Conservation (phyloP, 768 basidiomycete genomes). For the Crucibulum laeve region DNA sequence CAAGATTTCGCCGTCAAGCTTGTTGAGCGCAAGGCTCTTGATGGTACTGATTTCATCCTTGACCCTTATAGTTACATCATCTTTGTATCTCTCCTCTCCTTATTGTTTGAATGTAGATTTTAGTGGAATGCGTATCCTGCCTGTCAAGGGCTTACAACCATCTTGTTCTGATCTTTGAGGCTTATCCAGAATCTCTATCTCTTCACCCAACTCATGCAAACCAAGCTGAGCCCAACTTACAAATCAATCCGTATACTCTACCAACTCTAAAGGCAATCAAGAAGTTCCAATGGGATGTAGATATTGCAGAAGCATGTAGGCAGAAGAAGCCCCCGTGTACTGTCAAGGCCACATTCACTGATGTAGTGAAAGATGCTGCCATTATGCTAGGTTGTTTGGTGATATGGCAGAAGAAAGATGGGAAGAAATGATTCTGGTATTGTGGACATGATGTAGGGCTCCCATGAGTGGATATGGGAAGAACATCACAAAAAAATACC, state of each 20-base stretch:
- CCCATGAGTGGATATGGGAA: slow-evolving; percentile 57
- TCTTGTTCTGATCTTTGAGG: slow-evolving; percentile 63
- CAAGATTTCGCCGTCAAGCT: slow-evolving; percentile 45
- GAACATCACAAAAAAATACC: too few species aligned
- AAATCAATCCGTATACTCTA: slow-evolving; percentile 52
- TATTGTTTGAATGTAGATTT: slow-evolving; percentile 46
- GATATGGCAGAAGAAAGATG: slow-evolving; percentile 49
- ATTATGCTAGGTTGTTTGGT: slow-evolving; percentile 51
- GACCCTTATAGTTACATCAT: slow-evolving; percentile 59
- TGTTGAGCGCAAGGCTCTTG: slow-evolving; percentile 59
- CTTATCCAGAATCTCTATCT: slow-evolving; percentile 46
- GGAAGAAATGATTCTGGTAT: too few species aligned
- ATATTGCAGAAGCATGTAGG: slow-evolving; percentile 56
- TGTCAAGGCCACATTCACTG: slow-evolving; percentile 60
- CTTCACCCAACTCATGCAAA: slow-evolving; percentile 15
- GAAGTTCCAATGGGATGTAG: slow-evolving; percentile 59
- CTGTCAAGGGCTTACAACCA: slow-evolving; percentile 61
- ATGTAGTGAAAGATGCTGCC: slow-evolving; percentile 55
- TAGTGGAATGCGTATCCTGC: slow-evolving; percentile 38
- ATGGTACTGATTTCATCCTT: slow-evolving; percentile 63
- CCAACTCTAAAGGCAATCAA: slow-evolving; percentile 68
- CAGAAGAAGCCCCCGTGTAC: slow-evolving; percentile 38
- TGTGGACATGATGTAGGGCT: slow-evolving; percentile 49
- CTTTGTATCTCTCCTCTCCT: slow-evolving; percentile 38
- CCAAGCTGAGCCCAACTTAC: slow-evolving; percentile 3